phyloP scores from a whole-genome alignment of 192 early-diverging fungal species.

The Coemansia sp. region DNA sequence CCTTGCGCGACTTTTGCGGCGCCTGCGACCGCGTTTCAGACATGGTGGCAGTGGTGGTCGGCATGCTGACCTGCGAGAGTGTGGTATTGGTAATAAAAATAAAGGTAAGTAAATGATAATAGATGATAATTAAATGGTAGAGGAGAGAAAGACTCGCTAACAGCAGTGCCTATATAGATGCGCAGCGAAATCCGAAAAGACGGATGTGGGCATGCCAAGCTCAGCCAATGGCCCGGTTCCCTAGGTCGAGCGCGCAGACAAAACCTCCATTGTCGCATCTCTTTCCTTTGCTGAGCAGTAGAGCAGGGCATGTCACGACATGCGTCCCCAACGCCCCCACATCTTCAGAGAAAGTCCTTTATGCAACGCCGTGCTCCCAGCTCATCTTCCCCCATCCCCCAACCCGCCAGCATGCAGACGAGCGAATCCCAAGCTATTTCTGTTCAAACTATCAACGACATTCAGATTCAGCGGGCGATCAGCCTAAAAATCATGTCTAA shows the following conservation, averaged over 20 bases:
- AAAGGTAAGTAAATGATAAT: neutral
- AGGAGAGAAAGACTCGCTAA: neutral
- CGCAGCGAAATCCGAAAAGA: conserved; percentile 5
- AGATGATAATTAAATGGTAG: neutral
- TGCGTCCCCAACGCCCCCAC: conserved; percentile 5
- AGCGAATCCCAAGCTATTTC: neutral
- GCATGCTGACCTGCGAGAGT: neutral
- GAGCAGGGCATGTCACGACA: neutral
- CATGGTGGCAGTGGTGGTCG: neutral
- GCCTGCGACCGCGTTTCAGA: neutral
- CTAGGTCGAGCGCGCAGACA: neutral
- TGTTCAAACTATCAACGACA: too few species aligned
- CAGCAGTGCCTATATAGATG: neutral
- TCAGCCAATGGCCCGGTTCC: neutral
- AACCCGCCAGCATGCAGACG: neutral
- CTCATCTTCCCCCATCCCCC: neutral
- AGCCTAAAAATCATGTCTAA: too few species aligned
- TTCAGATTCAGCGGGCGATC: too few species aligned
- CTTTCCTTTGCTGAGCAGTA: neutral
- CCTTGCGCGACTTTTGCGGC: conserved; percentile 12
- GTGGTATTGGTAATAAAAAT: neutral
- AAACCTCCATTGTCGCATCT: neutral
- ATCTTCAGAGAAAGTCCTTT: neutral
- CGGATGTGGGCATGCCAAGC: conserved; percentile 1
- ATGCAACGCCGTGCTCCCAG: neutral